Conservation (phyloP, 176 grass and related monocot species). For the Panicum miliaceum region DNA sequence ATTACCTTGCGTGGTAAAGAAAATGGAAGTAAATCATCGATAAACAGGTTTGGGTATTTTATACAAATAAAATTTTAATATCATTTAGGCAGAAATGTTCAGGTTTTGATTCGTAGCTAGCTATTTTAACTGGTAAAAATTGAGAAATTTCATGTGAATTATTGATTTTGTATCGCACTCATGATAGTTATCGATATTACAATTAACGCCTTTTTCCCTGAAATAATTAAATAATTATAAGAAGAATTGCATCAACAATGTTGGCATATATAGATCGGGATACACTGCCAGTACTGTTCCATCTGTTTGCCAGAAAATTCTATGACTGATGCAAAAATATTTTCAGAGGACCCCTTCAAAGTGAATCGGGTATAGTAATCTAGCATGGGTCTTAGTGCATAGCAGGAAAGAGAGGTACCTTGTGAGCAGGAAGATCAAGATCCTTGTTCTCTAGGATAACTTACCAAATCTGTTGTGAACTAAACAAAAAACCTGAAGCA, state of each 20-base stretch:
- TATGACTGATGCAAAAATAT: neutral
- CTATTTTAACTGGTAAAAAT: conserved; percentile 16
- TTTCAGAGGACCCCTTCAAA: neutral
- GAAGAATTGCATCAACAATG: neutral
- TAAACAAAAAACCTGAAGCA: conserved; percentile 96
- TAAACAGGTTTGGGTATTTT: neutral
- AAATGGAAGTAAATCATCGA: conserved; percentile 42
- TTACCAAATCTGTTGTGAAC: conserved; percentile 96
- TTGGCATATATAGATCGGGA: conserved; percentile 6
- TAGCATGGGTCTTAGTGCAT: conserved; percentile 14
- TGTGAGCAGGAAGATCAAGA: conserved; percentile 99
- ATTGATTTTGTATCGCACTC: conserved; percentile 1
- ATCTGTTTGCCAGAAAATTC: conserved; percentile 37
- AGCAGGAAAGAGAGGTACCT: conserved; percentile 54
- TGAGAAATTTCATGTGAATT: conserved; percentile 19
- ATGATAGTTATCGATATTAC: neutral
- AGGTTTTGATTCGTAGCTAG: neutral
- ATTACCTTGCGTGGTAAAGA: conserved; percentile 71
- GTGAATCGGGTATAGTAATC: neutral
- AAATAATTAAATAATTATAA: neutral
- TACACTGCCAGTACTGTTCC: neutral
- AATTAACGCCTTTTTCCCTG: neutral
- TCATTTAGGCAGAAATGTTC: conserved; percentile 1
- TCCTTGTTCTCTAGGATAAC: conserved; percentile 94
- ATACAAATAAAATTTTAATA: conserved; percentile 19